These are phyloP conservation scores for Berberis vulgaris DNA, from an alignment of 164 flowering plant species.

Conservation along the genomic window DNA sequence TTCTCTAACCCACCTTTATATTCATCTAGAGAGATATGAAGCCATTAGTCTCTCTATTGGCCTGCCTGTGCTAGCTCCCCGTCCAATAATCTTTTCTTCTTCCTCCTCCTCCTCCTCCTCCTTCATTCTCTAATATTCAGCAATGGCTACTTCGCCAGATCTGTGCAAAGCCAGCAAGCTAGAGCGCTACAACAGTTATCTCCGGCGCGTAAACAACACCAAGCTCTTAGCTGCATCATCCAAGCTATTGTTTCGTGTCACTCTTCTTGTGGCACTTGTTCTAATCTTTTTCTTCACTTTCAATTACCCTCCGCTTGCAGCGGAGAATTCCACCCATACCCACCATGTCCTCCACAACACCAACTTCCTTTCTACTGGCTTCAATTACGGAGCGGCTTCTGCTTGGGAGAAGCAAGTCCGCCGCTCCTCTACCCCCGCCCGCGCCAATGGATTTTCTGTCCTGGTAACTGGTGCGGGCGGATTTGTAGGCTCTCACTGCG, in stretches of 20 bases:
- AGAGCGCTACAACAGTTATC: conserved; percentile 77
- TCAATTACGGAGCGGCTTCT: conserved; percentile 26
- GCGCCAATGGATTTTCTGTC: conserved; percentile 42
- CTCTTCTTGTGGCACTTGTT: conserved; percentile 56
- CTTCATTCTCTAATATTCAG: not conserved
- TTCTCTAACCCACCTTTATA: too few species aligned
- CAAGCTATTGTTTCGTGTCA: conserved; percentile 67
- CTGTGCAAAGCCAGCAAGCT: conserved; percentile 62
- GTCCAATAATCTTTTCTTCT: not conserved
- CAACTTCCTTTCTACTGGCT: conserved; percentile 37
- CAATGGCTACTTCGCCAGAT: conserved; percentile 42
- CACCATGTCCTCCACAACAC: conserved; percentile 23
- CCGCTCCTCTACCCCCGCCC: conserved; percentile 50
- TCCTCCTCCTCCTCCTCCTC: not conserved
- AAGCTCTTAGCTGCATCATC: conserved; percentile 73
- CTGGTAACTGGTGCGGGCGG: conserved; percentile 55
- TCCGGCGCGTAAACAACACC: conserved; percentile 59
- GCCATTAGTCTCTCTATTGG: too few species aligned
- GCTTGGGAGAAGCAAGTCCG: conserved; percentile 54
- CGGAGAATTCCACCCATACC: conserved; percentile 11
- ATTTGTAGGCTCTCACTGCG: conserved; percentile 49
- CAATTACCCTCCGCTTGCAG: conserved; percentile 39
- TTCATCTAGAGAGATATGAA: too few species aligned
- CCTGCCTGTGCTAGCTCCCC: too few species aligned
- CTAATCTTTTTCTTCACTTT: conserved; percentile 69